Base-by-base conservation (phyloP, 176 grass and related monocot genomes). In the Cymbopogon citratus region DNA sequence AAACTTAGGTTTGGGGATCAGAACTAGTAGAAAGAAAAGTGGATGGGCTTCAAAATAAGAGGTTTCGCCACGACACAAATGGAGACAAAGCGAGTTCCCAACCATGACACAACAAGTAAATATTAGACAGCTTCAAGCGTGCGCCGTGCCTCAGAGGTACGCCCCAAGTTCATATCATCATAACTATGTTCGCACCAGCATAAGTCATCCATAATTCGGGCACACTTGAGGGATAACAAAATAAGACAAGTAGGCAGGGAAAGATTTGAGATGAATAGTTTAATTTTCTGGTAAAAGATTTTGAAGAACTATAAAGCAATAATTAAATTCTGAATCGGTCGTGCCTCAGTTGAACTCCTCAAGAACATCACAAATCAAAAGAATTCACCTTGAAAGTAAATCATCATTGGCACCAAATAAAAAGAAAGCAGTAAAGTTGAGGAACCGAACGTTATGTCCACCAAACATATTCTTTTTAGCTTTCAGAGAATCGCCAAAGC, bases 331-430 rank as follows among this genome's bases (percentile, higher is more conserved):
- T 1, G 3, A 45, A 44, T 27, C 40, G 69, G 25, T 14, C 25
- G 69, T 72, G 69, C 69, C 69, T 72, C 69, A 48, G 69, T 27
- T 72, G 69, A 72, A 72, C 69, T 41, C 69, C 69, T 72, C 69
- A 72, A 45, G 69, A 28, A 48, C 2, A 63, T 78, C 75, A 78
- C 38, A 3, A 78, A 41, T 14, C 56, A 14, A 80, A 73, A 56
- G 59, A 86, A 73, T 80, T 86, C 38, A 40, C 38, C 38, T 40
- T 40, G 40, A 43, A 43, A 43, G 10, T 43, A 43, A 11, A 43
- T 45, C 43, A 14, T 45, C 43, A 45, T 45, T 14, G 43, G 43
- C 43, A 45, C 43, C 12, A 12, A 45, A 45, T 14, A 45, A 45
- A 45, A 45, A 2, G 43, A 45, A 45, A 45, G 7, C 3, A 12